These are phyloP conservation scores for Cryoendolithus antarcticus DNA, from an alignment of 2,329 filamentous ascomycete species.

Conservation along the genomic window DNA sequence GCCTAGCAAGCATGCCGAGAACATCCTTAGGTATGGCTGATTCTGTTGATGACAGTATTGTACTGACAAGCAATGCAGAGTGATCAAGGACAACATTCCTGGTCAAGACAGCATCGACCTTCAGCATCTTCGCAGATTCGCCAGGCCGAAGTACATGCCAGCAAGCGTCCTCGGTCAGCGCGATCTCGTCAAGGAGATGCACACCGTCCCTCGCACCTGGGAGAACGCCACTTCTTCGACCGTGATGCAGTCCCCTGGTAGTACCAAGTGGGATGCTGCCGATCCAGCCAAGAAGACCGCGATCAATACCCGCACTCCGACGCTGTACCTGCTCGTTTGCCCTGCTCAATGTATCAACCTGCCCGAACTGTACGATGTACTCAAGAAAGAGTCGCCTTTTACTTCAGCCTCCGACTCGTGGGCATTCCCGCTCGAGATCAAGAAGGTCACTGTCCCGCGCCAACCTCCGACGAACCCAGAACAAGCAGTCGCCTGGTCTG, in stretches of 20 bases:
- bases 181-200: slow-evolving; percentile 22
- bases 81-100: slow-evolving; percentile 33
- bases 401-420: slow-evolving; percentile 23
- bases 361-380: slow-evolving; percentile 37
- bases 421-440: slow-evolving; percentile 40
- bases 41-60: not conserved
- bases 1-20: slow-evolving; percentile 59
- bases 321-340: slow-evolving; percentile 40
- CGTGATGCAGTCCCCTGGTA: slow-evolving; percentile 18
- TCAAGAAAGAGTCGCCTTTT: slow-evolving; percentile 28
- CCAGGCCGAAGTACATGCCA: slow-evolving; percentile 40
- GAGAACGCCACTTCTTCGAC: slow-evolving; percentile 15
- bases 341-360: slow-evolving; percentile 39
- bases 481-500: slow-evolving; percentile 62
- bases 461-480: slow-evolving; percentile 62
- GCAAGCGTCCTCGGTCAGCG: slow-evolving; percentile 20
- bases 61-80: slow-evolving; percentile 25
- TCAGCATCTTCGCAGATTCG: slow-evolving; percentile 59
- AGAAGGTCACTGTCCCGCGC: slow-evolving; percentile 56
- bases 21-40: slow-evolving; percentile 47
- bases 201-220: slow-evolving; percentile 21
- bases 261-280: slow-evolving; percentile 38
- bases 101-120: slow-evolving; percentile 32
- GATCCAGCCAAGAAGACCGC: slow-evolving; percentile 48
- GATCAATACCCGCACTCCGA: slow-evolving; percentile 25